Conservation (phyloP, 1,284 basidiomycete genomes). For the Entoloma clypeatum region DNA sequence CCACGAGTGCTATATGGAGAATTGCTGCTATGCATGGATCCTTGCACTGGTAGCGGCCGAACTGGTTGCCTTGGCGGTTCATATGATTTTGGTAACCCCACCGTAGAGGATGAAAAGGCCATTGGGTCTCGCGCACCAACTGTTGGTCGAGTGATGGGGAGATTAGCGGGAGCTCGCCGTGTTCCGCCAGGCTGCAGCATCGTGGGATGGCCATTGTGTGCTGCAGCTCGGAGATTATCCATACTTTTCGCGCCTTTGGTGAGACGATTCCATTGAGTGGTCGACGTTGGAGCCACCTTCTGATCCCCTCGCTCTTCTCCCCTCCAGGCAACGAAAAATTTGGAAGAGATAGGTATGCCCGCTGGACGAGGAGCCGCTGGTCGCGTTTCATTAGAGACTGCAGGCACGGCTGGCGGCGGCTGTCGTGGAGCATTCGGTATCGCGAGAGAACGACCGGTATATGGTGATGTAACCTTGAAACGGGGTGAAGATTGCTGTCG, state of each 20-base stretch:
- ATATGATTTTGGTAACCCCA: constrained; percentile 37
- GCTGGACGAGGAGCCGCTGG: constrained; percentile 22
- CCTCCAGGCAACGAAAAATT: constrained; percentile 49
- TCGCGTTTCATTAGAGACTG: constrained; percentile 20
- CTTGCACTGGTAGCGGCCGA: constrained; percentile 39
- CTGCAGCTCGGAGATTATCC: constrained; percentile 46
- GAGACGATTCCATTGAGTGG: constrained; percentile 28
- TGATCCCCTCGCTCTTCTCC: constrained; percentile 37
- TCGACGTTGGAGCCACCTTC: constrained; percentile 27
- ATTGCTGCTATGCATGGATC: constrained; percentile 28
- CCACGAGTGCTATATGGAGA: constrained; percentile 25
- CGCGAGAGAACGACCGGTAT: constrained; percentile 27
- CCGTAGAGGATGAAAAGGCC: constrained; percentile 23
- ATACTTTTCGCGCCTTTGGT: constrained; percentile 52
- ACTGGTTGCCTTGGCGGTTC: constrained; percentile 29
- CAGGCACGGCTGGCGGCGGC: constrained; percentile 31
- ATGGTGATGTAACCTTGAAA: constrained; percentile 31
- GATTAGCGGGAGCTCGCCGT: constrained; percentile 25
- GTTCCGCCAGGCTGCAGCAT: constrained; percentile 33
- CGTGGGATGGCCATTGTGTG: constrained; percentile 30
- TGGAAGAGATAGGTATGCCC: constrained; percentile 39
- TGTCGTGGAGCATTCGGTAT: constrained; percentile 37
- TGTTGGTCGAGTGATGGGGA: constrained; percentile 29
- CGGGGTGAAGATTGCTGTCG: constrained; percentile 28
- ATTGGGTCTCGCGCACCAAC: constrained; percentile 20